Conservation (phyloP, 2,329 filamentous ascomycete genomes). For the Apiospora malaysiana region DNA sequence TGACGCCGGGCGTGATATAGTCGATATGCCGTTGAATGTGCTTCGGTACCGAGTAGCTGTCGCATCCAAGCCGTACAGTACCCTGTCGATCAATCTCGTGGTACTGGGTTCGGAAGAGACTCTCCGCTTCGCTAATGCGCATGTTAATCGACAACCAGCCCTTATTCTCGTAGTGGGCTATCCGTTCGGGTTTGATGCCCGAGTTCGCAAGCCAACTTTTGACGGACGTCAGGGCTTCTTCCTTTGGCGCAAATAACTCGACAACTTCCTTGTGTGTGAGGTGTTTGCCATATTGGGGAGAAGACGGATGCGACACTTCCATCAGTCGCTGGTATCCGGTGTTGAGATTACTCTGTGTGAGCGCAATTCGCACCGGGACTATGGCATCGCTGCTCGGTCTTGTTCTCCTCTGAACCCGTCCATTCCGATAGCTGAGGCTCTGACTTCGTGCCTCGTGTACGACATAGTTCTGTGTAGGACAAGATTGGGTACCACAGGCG, state of each 20-base stretch:
- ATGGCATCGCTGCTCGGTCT: background rate
- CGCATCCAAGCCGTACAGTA: background rate
- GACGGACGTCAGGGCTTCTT: constrained; percentile 21
- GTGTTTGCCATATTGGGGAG: constrained; percentile 22
- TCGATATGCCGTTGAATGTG: constrained; percentile 46
- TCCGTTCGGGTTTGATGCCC: constrained; percentile 16
- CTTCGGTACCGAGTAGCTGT: constrained; percentile 14
- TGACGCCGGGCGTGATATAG: constrained; percentile 56
- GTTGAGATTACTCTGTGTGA: constrained; percentile 21
- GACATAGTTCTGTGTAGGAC: background rate
- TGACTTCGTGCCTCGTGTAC: background rate
- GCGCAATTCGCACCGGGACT: constrained; percentile 21
- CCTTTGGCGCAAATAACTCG: constrained; percentile 21
- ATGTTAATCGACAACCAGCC: constrained; percentile 19
- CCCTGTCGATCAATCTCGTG: constrained; percentile 20
- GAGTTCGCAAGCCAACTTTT: constrained; percentile 20
- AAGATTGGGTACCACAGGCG: background rate
- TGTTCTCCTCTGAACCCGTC: background rate
- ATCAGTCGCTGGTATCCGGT: constrained; percentile 15
- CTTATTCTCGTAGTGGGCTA: background rate
- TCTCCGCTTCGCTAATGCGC: constrained; percentile 21
- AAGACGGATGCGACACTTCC: background rate
- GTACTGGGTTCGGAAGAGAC: constrained; percentile 23
- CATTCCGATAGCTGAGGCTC: background rate
- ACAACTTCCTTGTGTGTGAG: constrained; percentile 20